These are phyloP conservation scores for Verticillium nonalfalfae DNA, from an alignment of 2,329 filamentous ascomycete genomes.

Conservation along the genomic window DNA sequence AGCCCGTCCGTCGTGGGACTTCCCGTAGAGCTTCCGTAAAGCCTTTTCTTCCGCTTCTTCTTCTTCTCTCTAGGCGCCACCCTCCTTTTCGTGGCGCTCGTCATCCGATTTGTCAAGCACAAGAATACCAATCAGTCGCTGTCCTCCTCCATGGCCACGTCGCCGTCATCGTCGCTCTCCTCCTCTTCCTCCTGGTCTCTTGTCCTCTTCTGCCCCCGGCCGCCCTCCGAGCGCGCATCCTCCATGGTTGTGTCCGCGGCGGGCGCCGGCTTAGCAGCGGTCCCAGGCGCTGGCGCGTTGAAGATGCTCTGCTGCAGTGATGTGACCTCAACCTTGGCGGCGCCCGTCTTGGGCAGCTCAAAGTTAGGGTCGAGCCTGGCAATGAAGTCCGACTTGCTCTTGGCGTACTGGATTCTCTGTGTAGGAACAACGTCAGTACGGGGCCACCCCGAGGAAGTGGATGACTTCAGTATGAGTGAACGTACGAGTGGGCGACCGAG, in stretches of 20 bases:
- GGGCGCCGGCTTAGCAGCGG: slow-evolving; percentile 31
- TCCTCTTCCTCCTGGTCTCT: slow-evolving; percentile 64
- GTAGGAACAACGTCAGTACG: slow-evolving; percentile 5
- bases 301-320: slow-evolving; percentile 78
- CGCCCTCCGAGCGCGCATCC: slow-evolving; percentile 48
- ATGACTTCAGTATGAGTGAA: slow-evolving; percentile 10
- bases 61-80: background rate
- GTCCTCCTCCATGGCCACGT: slow-evolving; percentile 63
- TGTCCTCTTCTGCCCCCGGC: slow-evolving; percentile 61
- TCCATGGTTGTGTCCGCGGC: slow-evolving; percentile 40
- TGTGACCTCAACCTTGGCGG: slow-evolving; percentile 56
- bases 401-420: slow-evolving; percentile 87
- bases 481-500: slow-evolving; percentile 79
- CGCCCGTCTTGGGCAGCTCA: slow-evolving; percentile 55
- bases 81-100: background rate
- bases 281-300: slow-evolving; percentile 54
- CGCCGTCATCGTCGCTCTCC: slow-evolving; percentile 64
- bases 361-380: slow-evolving; percentile 90
- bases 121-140: slow-evolving; percentile 45
- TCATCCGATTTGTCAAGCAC: background rate
- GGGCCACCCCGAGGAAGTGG: background rate
- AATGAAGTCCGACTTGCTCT: slow-evolving; percentile 80
- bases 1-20: background rate
- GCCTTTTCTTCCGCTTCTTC: background rate
- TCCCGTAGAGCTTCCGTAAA: background rate